Evolutionary conservation across 345 rosid species (phyloP).

Genomic region (Combretum micranthum): DNA sequence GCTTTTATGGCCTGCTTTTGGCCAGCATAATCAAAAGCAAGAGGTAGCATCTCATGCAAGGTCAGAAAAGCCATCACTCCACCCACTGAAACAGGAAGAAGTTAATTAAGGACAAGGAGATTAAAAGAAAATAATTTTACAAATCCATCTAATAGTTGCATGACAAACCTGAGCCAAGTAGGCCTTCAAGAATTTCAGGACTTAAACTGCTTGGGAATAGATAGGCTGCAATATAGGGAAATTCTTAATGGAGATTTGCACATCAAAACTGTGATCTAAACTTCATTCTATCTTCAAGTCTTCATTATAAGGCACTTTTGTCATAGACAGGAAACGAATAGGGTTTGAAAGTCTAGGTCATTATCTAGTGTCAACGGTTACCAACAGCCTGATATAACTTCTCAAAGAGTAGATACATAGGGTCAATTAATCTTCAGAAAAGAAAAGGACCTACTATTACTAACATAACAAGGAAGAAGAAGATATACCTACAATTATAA

Average conservation of each 20-base stretch:
- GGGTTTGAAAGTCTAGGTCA: not conserved
- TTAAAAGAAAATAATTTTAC: not conserved
- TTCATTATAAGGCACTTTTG: no score
- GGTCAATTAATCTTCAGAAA: no score
- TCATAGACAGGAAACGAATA: no score
- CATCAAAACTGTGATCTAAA: no score
- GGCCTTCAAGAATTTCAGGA: conserved; percentile 93
- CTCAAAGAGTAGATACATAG: not conserved
- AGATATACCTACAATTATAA: conserved; percentile 75
- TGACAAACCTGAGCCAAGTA: conserved; percentile 78
- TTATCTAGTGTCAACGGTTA: not conserved
- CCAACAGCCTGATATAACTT: not conserved
- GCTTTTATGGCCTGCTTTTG: conserved; percentile 98
- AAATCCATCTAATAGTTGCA: not conserved
- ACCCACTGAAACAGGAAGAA: conserved; percentile 49
- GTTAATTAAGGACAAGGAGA: not conserved
- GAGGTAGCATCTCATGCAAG: conserved; percentile 94
- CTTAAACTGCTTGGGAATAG: conserved; percentile 86
- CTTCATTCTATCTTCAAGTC: no score
- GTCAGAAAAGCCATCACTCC: conserved; percentile 99
- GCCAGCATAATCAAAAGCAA: conserved; percentile 98
- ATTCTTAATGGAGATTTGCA: not conserved
- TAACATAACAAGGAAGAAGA: not conserved
- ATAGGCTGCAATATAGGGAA: conserved; percentile 55
- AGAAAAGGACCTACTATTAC: not conserved